A percentile compares a stretch with the other conserved stretches of the same genome.
These are phyloP conservation scores for Aspergillus quadrilineatus DNA, from an alignment of 2,329 filamentous ascomycete genomes.

Conservation along the genomic window DNA sequence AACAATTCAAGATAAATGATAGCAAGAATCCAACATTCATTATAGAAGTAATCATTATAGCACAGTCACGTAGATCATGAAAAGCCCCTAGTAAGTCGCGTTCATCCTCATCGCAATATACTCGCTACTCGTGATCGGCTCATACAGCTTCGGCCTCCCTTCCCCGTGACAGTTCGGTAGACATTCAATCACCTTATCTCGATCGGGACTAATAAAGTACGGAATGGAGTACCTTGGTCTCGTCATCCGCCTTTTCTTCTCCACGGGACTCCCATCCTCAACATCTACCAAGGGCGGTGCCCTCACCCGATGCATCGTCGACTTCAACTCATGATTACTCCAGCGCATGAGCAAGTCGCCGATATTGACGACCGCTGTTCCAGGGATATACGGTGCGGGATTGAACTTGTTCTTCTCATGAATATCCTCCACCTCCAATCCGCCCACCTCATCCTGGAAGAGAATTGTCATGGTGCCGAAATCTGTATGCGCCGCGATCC, in stretches of 20 bases:
- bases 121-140: slow-evolving; percentile 2
- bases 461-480: slow-evolving; percentile 20
- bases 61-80: background rate
- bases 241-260: background rate
- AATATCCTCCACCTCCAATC: slow-evolving; percentile 12
- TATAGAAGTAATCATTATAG: background rate
- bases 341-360: slow-evolving; percentile 7
- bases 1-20: no score
- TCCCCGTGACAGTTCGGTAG: slow-evolving; percentile 1
- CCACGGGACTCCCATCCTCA: background rate
- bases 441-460: slow-evolving; percentile 19
- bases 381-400: slow-evolving; percentile 1
- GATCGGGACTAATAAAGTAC: slow-evolving; percentile 3
- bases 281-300: background rate
- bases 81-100: background rate
- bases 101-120: slow-evolving; percentile 10
- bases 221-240: slow-evolving; percentile 2
- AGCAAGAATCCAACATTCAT: background rate
- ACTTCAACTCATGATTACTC: slow-evolving; percentile 7
- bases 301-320: slow-evolving; percentile 3
- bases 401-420: slow-evolving; percentile 2
- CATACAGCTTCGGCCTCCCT: slow-evolving; percentile 4
- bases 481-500: slow-evolving; percentile 18
- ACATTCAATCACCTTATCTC: slow-evolving; percentile 3
- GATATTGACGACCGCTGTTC: slow-evolving; percentile 7